Evolutionary conservation across 108 stramenopile species (phyloP).

Genomic region (Mediolabrus comicus): DNA sequence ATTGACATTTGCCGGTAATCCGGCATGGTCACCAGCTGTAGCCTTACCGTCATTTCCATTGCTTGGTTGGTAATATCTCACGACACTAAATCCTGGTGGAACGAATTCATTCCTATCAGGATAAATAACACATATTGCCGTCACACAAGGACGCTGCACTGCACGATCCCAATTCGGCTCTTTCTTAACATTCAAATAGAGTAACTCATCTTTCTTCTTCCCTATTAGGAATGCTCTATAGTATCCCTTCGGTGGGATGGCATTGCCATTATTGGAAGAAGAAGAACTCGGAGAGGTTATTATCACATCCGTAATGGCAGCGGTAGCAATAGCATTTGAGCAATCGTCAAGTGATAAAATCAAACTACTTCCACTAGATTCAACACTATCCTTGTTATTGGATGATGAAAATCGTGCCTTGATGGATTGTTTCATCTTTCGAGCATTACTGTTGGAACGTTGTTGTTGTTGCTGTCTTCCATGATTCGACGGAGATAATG

Average conservation of each 20-base stretch:
- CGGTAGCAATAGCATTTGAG: constrained; percentile 48
- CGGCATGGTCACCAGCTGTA: background rate
- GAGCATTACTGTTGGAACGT: background rate
- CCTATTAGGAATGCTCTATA: constrained; percentile 56
- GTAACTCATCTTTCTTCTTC: constrained; percentile 29
- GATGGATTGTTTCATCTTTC: constrained; percentile 18
- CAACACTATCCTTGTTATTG: constrained; percentile 15
- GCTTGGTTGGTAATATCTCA: constrained; percentile 40
- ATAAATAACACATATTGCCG: constrained; percentile 75
- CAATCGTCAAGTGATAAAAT: constrained; percentile 61
- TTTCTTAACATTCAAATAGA: constrained; percentile 77
- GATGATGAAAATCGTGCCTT: constrained; percentile 27
- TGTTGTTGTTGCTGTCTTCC: no score
- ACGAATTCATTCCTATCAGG: constrained; percentile 85
- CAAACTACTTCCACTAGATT: constrained; percentile 11
- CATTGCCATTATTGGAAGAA: background rate
- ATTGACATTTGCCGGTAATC: constrained; percentile 52
- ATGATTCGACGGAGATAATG: constrained; percentile 7
- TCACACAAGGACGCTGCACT: constrained; percentile 85
- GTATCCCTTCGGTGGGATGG: constrained; percentile 72
- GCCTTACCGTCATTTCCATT: background rate
- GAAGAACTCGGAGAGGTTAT: constrained; percentile 53
- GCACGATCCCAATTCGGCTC: constrained; percentile 88
- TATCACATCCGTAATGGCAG: constrained; percentile 78
- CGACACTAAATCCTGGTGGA: constrained; percentile 85